phyloP scores from a whole-genome alignment of 2,329 filamentous ascomycete genomes.

The Tolypocladium sp. region DNA sequence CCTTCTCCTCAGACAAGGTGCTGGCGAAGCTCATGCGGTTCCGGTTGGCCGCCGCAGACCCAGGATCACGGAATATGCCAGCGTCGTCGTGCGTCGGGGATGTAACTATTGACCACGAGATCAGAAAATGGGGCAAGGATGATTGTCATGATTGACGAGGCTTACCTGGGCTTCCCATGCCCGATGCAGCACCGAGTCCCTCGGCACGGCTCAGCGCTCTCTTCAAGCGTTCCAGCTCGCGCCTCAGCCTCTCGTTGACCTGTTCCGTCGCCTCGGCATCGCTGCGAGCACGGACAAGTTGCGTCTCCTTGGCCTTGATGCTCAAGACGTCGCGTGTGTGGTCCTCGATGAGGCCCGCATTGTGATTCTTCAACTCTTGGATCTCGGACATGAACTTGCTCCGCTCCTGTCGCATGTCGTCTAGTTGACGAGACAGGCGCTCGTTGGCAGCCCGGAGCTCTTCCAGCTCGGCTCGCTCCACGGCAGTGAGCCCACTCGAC shows the following conservation, averaged over 20 bases:
- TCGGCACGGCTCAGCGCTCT: constrained; percentile 64
- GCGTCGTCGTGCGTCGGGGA: constrained; percentile 50
- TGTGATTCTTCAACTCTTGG: constrained; percentile 91
- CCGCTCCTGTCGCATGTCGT: constrained; percentile 76
- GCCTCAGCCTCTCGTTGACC: constrained; percentile 70
- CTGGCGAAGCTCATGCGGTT: constrained; percentile 56
- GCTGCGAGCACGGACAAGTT: constrained; percentile 82
- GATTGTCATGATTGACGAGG: constrained; percentile 3
- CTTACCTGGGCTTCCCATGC: constrained; percentile 28
- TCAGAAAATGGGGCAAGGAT: neutral
- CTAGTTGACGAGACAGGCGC: constrained; percentile 60
- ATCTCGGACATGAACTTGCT: constrained; percentile 78
- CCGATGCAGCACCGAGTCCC: constrained; percentile 31
- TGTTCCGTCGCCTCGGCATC: constrained; percentile 86
- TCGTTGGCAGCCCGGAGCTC: constrained; percentile 82
- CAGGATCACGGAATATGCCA: constrained; percentile 49
- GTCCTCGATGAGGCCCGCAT: constrained; percentile 92
- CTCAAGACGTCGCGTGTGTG: constrained; percentile 91
- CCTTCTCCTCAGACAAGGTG: constrained; percentile 65
- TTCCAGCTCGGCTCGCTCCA: constrained; percentile 89
- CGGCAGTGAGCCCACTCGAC: constrained; percentile 57
- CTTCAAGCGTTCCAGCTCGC: constrained; percentile 90
- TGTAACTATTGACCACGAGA: constrained; percentile 23
- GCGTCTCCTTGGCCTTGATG: constrained; percentile 97
- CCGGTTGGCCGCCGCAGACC: constrained; percentile 26